A percentile compares a stretch with the other conserved stretches of the same genome.
These are phyloP conservation scores for Phylloboletellus chloephorus DNA, from an alignment of 1,284 basidiomycete species.

Conservation along the genomic window DNA sequence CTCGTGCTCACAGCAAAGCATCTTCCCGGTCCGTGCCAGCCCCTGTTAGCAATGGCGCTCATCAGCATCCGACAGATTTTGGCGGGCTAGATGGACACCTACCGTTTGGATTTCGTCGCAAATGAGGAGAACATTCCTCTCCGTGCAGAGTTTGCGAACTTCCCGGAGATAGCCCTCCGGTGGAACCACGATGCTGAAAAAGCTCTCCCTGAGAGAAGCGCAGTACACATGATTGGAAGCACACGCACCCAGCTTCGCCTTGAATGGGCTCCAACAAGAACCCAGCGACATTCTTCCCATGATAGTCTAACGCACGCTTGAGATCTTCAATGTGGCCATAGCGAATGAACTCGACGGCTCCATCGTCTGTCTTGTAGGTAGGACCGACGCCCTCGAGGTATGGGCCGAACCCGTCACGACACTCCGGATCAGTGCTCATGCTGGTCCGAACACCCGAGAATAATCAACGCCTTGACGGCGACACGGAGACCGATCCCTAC, in stretches of 20 bases:
- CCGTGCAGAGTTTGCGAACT: slow-evolving; percentile 82
- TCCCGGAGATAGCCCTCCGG: slow-evolving; percentile 81
- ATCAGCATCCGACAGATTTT: slow-evolving; percentile 3
- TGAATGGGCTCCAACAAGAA: slow-evolving; percentile 98
- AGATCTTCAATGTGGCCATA: slow-evolving; percentile 84
- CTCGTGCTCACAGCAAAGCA: slow-evolving; percentile 89
- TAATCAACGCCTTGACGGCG: slow-evolving; percentile 9
- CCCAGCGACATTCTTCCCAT: slow-evolving; percentile 84
- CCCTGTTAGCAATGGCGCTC: slow-evolving; percentile 43
- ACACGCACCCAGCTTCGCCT: slow-evolving; percentile 90
- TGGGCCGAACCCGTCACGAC: slow-evolving; percentile 84
- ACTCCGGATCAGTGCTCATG: slow-evolving; percentile 96
- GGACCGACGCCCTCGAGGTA: slow-evolving; percentile 87
- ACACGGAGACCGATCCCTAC: slow-evolving; percentile 31
- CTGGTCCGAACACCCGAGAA: slow-evolving; percentile 34
- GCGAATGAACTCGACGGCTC: slow-evolving; percentile 56
- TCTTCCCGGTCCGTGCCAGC: slow-evolving; percentile 77
- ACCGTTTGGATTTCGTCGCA: slow-evolving; percentile 98
- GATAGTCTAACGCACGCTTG: slow-evolving; percentile 72
- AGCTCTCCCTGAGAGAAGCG: slow-evolving; percentile 5
- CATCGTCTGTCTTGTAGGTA: slow-evolving; percentile 50
- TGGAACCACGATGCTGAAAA: slow-evolving; percentile 80
- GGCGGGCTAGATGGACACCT: slow-evolving; percentile 14
- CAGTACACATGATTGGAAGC: background rate
- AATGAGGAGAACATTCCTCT: slow-evolving; percentile 92